Evolutionary conservation across 768 basidiomycete genomes (phyloP), one percentile per base, ranked within the genome.

Genomic region (Lactarius evosmus): DNA sequence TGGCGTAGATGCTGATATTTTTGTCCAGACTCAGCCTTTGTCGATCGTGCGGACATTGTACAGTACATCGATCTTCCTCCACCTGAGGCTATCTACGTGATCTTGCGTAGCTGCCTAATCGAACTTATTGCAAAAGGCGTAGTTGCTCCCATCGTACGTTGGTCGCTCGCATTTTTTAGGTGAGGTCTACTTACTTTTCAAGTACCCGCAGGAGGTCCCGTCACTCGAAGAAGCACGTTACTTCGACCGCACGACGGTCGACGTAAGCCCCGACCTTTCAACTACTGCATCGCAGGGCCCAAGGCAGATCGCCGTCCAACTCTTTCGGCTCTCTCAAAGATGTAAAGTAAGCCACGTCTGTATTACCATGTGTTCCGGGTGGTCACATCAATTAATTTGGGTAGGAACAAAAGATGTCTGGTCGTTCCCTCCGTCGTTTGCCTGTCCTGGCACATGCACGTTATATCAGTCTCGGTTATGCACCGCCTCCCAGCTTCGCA

Each of bases 21-120:
- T 30, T 25, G n/a, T 36, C 40, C 68, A 98, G 96, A 99, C 70
- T 86, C 85, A 56, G 97, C 96, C 4, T 98, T 98, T 72, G 86
- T 98, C 54, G 97, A 98, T 72, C 88, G 97, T 44, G 97, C 96
- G 9, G 97, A 99, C 70, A 94, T 98, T 55, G 85, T 97, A 22
- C 95, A 96, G 78, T 97, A 93, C 70, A 82, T 98, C 22, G 95
- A 95, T 67, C 81, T 94, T 7, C 97, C 97, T 1, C 87, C 95
- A 6, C 83, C 88, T 17, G 90, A 95, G 67, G 97, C 95, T 0
- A 84, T 98, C 53, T 98, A 97, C 76, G 91, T 94, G 74, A 98
- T 99, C 67, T 77, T 98, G 32, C 82, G 87, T 7, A 85, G 85
- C 6, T 95, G 91, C 71, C 77, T 99, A 16, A 75, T 79, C 32